Evolutionary conservation across 1,139 yeast genomes (phyloP), one percentile per base, ranked within the genome.

Genomic region (Candida tetrigidarum): DNA sequence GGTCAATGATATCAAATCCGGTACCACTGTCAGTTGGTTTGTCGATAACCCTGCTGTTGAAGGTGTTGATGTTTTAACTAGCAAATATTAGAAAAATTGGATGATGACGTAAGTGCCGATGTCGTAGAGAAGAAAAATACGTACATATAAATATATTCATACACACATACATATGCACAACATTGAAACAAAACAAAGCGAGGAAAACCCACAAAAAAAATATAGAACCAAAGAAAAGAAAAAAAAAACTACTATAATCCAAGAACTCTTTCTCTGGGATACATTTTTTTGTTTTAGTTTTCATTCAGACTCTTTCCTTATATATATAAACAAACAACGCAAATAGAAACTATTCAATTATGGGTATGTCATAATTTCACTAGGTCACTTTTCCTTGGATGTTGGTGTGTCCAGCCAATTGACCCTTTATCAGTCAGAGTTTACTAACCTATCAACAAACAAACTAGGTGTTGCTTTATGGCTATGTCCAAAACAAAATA

Each of bases 41-140:
- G 93, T 88, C 43, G 85, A 88, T 62, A 76, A 81, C 41, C 80
- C 78, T 33, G 96, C 97, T 2, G 69, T 90, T 42, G 72, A 76
- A 19, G 90, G 87, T 26, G 87, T 84, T 15, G 74, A 76, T 37
- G 73, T 81, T 9, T 60, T 68, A 27, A 59, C 74, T 11, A 69
- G 83, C 8, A 78, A 78, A 59, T 78, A 75, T 53, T 72, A 63
- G 52, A 43, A 16, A 15, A 16, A 15, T 2, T 23, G 11, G n/a
- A 14, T 10, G 12, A 18, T 32, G 16, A 32, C 35, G 35, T 32
- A 32, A 15, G 18, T 8, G 15, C 26, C 10, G 26, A 33, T n/a
- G 37, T 19, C n/a, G n/a, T n/a, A n/a, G n/a, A n/a, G n/a, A n/a
- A n/a, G n/a, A n/a, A n/a, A n/a, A n/a, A n/a, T n/a, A n/a, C n/a